Percentiles rank a stretch among this genome's conserved stretches.
Evolutionary conservation across 2,329 filamentous ascomycete genomes (phyloP).

Genomic region (Penicillium corylophilum): DNA sequence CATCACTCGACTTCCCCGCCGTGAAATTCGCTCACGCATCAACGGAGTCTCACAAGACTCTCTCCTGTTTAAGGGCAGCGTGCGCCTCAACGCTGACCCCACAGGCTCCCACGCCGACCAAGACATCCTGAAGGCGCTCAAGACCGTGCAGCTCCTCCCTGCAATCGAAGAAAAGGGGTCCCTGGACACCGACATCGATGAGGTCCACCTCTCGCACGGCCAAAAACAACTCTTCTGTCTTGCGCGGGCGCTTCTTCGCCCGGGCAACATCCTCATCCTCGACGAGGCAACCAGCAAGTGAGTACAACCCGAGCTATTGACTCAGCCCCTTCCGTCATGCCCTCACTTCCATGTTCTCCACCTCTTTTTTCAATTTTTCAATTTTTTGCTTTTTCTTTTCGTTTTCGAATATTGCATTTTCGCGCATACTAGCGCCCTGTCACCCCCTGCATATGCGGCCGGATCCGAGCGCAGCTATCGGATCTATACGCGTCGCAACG

Average conservation of each 20-base stretch:
- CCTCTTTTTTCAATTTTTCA: neutral
- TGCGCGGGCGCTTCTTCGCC: slow-evolving; percentile 57
- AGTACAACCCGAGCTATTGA: slow-evolving; percentile 16
- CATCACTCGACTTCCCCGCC: slow-evolving; percentile 38
- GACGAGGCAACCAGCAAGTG: slow-evolving; percentile 46
- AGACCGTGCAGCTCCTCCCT: slow-evolving; percentile 38
- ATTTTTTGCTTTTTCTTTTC: slow-evolving; percentile 4
- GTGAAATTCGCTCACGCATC: slow-evolving; percentile 42
- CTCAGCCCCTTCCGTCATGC: slow-evolving; percentile 10
- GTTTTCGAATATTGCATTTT: neutral
- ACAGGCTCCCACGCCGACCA: slow-evolving; percentile 30
- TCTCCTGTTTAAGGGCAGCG: slow-evolving; percentile 42
- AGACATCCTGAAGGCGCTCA: slow-evolving; percentile 38
- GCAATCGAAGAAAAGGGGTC: slow-evolving; percentile 41
- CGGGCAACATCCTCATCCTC: slow-evolving; percentile 45
- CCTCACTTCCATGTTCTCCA: slow-evolving; percentile 10
- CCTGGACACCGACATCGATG: slow-evolving; percentile 46
- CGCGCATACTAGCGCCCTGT: slow-evolving; percentile 6
- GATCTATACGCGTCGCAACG: slow-evolving; percentile 10
- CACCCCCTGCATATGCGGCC: slow-evolving; percentile 21
- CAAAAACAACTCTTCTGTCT: slow-evolving; percentile 66
- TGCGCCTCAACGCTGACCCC: slow-evolving; percentile 44
- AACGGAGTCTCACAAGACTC: slow-evolving; percentile 48
- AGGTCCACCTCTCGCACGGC: slow-evolving; percentile 55
- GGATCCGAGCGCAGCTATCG: slow-evolving; percentile 15